Evolutionary conservation across 2,329 filamentous ascomycete genomes (phyloP), one percentile per base, ranked within the genome.

Genomic region (Colletotrichum navitas): DNA sequence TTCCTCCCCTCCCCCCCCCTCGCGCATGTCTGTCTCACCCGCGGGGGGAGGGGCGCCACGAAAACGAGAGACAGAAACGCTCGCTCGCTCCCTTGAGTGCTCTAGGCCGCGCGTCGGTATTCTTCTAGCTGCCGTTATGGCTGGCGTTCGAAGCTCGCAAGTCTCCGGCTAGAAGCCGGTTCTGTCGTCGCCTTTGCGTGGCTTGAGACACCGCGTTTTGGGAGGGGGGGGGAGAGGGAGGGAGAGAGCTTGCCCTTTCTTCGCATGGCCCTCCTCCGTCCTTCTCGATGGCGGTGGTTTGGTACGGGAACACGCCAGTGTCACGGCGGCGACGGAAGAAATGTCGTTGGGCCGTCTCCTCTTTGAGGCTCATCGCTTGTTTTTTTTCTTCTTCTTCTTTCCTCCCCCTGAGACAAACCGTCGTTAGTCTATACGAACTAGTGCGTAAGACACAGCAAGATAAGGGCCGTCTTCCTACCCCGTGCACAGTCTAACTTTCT

Each of bases 101-200:
- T 55, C 52, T 21, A 14, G 26, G 26, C 14, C 43, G 43, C 43
- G 43, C n/a, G 43, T 18, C 51, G 5, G 43, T 4, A 29, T 18
- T 10, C n/a, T 68, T 63, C 64, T 71, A 71, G 64, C 68, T 63
- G 51, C 64, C 68, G 68, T 71, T 71, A 52, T 36, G 55, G 64
- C 58, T 52, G 59, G 52, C 41, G 24, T 34, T 63, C 34, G 34
- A 59, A 45, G 36, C 59, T 39, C 59, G 34, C 16, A 16, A 62
- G 59, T 51, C 34, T 47, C 45, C 14, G 64, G 56, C 68, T 71
- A 71, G 68, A 68, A 71, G 64, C 49, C 36, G 8, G 43, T 45
- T 45, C 43, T 3, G 18, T 49, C 10, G 64, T 54, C 39, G 52
- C 52, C 63, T 1, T 45, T 18, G 64, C 36, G 68, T 59, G 64